A percentile compares a stretch with the other conserved stretches of the same genome.
Conservation (phyloP, 495 filamentous ascomycete species). For the Penicillium salamii region DNA sequence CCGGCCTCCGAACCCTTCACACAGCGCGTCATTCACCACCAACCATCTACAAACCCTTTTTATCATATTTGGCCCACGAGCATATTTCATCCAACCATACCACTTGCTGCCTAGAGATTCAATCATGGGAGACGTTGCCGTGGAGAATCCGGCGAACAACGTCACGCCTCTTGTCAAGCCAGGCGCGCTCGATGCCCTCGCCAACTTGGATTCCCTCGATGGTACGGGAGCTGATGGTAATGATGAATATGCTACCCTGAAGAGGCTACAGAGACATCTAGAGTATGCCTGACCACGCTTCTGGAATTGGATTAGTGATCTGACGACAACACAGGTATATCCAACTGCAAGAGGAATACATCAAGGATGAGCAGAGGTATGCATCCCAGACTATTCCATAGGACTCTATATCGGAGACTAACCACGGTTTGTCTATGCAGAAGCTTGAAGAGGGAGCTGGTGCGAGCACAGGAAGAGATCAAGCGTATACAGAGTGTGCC, state of each 20-base stretch:
- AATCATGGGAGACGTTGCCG: conserved; percentile 78
- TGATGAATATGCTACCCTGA: conserved; percentile 92
- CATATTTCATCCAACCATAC: not conserved
- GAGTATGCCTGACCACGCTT: conserved; percentile 56
- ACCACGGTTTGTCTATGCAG: conserved; percentile 39
- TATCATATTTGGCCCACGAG: not conserved
- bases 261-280: conserved; percentile 91
- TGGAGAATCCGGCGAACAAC: conserved; percentile 74
- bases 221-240: conserved; percentile 74
- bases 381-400: not conserved
- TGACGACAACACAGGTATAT: conserved; percentile 68
- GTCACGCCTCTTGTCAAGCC: conserved; percentile 74
- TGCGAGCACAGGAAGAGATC: conserved; percentile 97
- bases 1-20: conserved; percentile 13
- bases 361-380: conserved; percentile 98
- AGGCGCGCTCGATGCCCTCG: conserved; percentile 72
- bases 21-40: conserved; percentile 15
- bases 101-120: conserved; percentile 5
- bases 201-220: conserved; percentile 85
- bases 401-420: conserved; percentile 4
- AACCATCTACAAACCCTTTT: conserved; percentile 8
- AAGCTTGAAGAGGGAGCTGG: conserved; percentile 94
- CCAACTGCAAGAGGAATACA: conserved; percentile 98
- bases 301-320: not conserved
- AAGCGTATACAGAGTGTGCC: conserved; percentile 99